Base-by-base conservation (phyloP, 2,329 filamentous ascomycete genomes). In the Ploettnerulaceae sp. region DNA sequence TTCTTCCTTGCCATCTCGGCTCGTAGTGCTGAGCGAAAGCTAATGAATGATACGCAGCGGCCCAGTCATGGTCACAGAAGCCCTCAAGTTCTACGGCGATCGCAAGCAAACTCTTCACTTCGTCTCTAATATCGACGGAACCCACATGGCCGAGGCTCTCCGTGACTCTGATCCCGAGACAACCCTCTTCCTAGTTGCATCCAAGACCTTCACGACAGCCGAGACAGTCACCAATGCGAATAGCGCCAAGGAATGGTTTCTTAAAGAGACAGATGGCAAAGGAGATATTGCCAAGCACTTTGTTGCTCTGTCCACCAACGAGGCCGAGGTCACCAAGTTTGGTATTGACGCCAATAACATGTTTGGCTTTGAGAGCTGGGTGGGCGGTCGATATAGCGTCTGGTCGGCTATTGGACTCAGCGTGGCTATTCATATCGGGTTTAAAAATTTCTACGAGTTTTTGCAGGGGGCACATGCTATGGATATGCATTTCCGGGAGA, bases 291-390 rank as follows among this genome's bases (percentile, higher is more conserved):
- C 93, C 59, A 98, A 97, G 79, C 93, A 98, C 78, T 98, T 98
- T 65, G 93, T 96, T 48, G 93, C 93, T 35, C 81, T 98, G 43
- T 97, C 93, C 39, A 98, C 93, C 68, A 98, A 98, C 71, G 86
- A 91, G 72, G 68, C 74, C 44, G 91, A 97, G 74, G 93, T 98
- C 53, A 89, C 86, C 71, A 97, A 97, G 77, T 98, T 98, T 63
- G 93, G 93, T 57, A 98, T 98, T 64, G 91, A 97, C 73, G 84
- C 83, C 71, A 91, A 91, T 79, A 98, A 97, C 79, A 98, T 98
- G 93, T 98, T 98, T 65, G 90, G 89, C 61, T 98, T 98, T 67
- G 90, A 91, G 71, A 94, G 87, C 71, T 98, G 93, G 93, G 91
- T 97, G 42, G 93, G 93, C 67, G 93, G 93, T 48, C 86, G 93